Conservation (phyloP, 148 eudicot species). For the Tetragonia tetragonoides region DNA sequence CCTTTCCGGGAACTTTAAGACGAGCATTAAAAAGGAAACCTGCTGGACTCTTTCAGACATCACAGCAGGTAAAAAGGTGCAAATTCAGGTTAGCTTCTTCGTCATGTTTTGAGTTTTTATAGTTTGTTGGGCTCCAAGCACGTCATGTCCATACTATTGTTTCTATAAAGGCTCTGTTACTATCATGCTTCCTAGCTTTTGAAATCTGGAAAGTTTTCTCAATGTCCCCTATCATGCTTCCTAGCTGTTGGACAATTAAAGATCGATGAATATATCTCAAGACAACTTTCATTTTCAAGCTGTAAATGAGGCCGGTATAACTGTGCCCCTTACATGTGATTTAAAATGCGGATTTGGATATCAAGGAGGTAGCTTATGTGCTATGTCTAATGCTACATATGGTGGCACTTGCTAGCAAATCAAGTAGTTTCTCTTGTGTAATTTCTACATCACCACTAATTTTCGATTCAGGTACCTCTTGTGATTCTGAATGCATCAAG, state of each 20-base stretch:
- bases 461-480: conserved; percentile 29
- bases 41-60: conserved; percentile 62
- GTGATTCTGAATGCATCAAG: conserved; percentile 46
- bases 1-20: conserved; percentile 39
- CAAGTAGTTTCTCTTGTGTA: conserved; percentile 20
- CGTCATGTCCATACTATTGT: background rate
- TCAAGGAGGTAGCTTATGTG: conserved; percentile 35
- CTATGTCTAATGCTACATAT: conserved; percentile 35
- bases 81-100: conserved; percentile 38
- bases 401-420: conserved; percentile 45
- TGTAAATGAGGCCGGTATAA: conserved; percentile 40
- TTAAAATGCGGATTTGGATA: conserved; percentile 50
- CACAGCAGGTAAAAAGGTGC: conserved; percentile 53
- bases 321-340: conserved; percentile 37
- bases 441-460: background rate
- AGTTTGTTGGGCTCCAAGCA: background rate
- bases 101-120: background rate
- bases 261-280: background rate
- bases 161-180: too few species aligned
- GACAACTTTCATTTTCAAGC: conserved; percentile 22
- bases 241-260: too few species aligned
- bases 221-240: too few species aligned
- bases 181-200: too few species aligned
- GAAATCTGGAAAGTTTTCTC: too few species aligned
- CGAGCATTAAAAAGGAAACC: conserved; percentile 60